Evolutionary conservation across 2,329 filamentous ascomycete genomes (phyloP).

Genomic region (Ramularia endophylla): DNA sequence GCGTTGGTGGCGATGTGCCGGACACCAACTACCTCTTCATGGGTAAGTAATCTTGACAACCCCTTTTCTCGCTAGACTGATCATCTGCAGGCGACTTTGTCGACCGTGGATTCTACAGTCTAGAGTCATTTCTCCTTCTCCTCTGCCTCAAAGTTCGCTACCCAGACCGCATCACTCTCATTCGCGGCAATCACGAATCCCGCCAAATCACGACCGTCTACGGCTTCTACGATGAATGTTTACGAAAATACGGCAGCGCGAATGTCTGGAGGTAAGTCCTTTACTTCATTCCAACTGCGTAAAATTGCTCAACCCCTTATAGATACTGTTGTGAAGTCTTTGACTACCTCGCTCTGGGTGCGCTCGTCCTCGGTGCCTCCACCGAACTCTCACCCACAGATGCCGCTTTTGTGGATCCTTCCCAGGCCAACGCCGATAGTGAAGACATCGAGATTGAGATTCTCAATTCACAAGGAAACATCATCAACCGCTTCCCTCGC

Average conservation of each 20-base stretch:
- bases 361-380: constrained; percentile 80
- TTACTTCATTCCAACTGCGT: too few relatives aligned
- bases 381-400: constrained; percentile 57
- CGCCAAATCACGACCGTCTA: constrained; percentile 97
- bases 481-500: constrained; percentile 67
- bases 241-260: constrained; percentile 91
- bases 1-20: constrained; percentile 93
- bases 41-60: constrained; percentile 47
- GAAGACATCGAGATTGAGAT: constrained; percentile 89
- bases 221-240: constrained; percentile 95
- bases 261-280: constrained; percentile 77
- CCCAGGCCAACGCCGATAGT: constrained; percentile 48
- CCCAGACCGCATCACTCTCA: constrained; percentile 92
- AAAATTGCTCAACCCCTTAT: background rate
- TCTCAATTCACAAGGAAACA: constrained; percentile 72
- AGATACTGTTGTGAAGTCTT: constrained; percentile 91
- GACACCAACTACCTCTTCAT: constrained; percentile 98
- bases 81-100: constrained; percentile 76
- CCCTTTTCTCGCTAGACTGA: background rate
- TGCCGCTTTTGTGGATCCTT: constrained; percentile 46
- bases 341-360: constrained; percentile 88
- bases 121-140: constrained; percentile 93
- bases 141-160: constrained; percentile 96
- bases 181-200: constrained; percentile 74
- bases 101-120: constrained; percentile 94